phyloP scores from a whole-genome alignment of 306 rosid genomes.

The Quercus wislizeni region DNA sequence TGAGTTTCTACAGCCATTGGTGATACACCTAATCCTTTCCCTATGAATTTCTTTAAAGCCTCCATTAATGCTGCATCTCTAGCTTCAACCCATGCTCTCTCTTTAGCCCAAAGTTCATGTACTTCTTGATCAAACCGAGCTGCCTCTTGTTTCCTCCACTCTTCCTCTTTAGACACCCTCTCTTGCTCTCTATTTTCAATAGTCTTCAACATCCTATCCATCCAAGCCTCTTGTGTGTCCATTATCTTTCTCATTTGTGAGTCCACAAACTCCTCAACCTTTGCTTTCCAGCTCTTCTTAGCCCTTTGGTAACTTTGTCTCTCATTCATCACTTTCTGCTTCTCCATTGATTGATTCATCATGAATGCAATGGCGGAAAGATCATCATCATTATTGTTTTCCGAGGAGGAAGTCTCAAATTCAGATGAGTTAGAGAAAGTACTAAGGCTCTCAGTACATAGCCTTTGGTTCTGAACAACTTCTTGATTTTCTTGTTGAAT shows the following conservation, averaged over 20 bases:
- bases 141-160: slow-evolving; percentile 54
- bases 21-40: slow-evolving; percentile 15
- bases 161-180: slow-evolving; percentile 50
- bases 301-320: slow-evolving; percentile 16
- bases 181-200: slow-evolving; percentile 59
- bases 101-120: slow-evolving; percentile 60
- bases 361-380: slow-evolving; percentile 39
- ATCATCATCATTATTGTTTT: slow-evolving; percentile 53
- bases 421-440: slow-evolving; percentile 57
- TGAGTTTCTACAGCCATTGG: slow-evolving; percentile 8
- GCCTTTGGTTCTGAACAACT: slow-evolving; percentile 13
- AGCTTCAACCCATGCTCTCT: slow-evolving; percentile 67
- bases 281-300: slow-evolving; percentile 46
- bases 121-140: slow-evolving; percentile 48
- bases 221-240: slow-evolving; percentile 67
- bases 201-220: slow-evolving; percentile 56
- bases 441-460: slow-evolving; percentile 40
- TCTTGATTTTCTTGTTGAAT: slow-evolving; percentile 20
- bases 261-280: slow-evolving; percentile 57
- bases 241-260: slow-evolving; percentile 57
- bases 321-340: slow-evolving; percentile 25
- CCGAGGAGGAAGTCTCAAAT: slow-evolving; percentile 64
- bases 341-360: slow-evolving; percentile 35
- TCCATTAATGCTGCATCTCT: slow-evolving; percentile 63
- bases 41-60: slow-evolving; percentile 40